Evolutionary conservation across 192 early-diverging fungal genomes (phyloP), one percentile per base, ranked within the genome.

Genomic region (Obelidium mucronatum): DNA sequence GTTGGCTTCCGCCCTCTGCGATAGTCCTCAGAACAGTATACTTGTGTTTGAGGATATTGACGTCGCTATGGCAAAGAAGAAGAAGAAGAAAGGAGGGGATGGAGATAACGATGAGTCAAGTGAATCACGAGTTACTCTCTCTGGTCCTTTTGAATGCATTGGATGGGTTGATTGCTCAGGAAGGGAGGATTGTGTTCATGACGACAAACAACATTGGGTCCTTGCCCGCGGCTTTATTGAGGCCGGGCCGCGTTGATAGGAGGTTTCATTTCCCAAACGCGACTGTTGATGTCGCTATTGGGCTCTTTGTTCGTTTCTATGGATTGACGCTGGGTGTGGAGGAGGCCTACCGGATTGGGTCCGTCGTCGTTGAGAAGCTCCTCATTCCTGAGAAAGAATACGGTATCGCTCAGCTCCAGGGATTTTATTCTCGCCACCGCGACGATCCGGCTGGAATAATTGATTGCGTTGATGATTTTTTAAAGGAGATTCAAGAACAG

Each of bases 121-220:
- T 26, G 52, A 26, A 56, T 62, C 62, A 17, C 17, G 24, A 1
- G 67, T 85, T 31, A 82, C 82, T 0, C 76, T 86, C n/a, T 80
- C 81, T 40, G 89, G 95, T 1, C 86, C n/a, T 96, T 17, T 84
- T 97, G 70, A 97, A 97, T 79, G 93, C 95, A 0, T 73, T 97
- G 62, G 95, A 97, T 63, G 95, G 95, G 22, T 91, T 96, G 1
- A 90, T 93, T 1, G 92, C 95, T 4, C 87, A 92, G 48, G 95
- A 77, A 80, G 94, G 94, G 58, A 87, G 94, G 17, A 92, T 97
- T 48, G 92, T 97, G 26, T 94, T 97, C 71, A 91, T 97, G 91
- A 97, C 95, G 5, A 96, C 95, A 6, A 96, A 96, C 79, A 90
- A 94, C 63, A 84, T 94, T 31, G 91, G 83, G 22, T 74, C 79